Percentiles rank a stretch among this genome's conserved stretches.
Conservation (phyloP, 352 stramenopile species). For the Phytophthora pinifolia region DNA sequence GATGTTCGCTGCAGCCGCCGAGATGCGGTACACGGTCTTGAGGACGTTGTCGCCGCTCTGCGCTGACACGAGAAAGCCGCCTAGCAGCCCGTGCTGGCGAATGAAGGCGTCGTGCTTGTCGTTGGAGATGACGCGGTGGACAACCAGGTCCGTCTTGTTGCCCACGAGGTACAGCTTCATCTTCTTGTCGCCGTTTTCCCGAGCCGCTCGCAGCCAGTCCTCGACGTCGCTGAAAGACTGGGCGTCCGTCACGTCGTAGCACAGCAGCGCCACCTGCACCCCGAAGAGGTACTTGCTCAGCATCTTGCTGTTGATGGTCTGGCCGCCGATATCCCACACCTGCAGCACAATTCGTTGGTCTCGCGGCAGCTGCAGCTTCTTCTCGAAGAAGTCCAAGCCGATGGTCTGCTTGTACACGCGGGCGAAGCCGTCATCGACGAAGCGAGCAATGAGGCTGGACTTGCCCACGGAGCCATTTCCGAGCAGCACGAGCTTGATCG, state of each 20-base stretch:
- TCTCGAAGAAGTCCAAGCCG: slow-evolving; percentile 88
- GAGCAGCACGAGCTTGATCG: slow-evolving; percentile 84
- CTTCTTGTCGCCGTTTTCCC: slow-evolving; percentile 30
- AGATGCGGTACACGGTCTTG: slow-evolving; percentile 79
- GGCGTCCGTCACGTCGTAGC: slow-evolving; percentile 86
- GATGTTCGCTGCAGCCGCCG: slow-evolving; percentile 63
- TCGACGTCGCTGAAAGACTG: slow-evolving; percentile 82
- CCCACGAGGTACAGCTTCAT: slow-evolving; percentile 76
- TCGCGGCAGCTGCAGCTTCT: slow-evolving; percentile 74
- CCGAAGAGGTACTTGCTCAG: slow-evolving; percentile 84
- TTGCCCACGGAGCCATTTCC: slow-evolving; percentile 89
- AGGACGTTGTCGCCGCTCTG: slow-evolving; percentile 85
- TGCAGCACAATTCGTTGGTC: slow-evolving; percentile 78
- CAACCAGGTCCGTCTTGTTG: slow-evolving; percentile 89
- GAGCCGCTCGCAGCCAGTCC: slow-evolving; percentile 73
- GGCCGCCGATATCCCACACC: slow-evolving; percentile 89
- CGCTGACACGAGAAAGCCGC: slow-evolving; percentile 82
- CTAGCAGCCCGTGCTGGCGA: slow-evolving; percentile 49
- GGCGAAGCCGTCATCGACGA: slow-evolving; percentile 79
- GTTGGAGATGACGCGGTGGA: slow-evolving; percentile 64
- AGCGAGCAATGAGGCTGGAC: slow-evolving; percentile 81
- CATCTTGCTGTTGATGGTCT: slow-evolving; percentile 90
- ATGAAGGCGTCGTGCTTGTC: slow-evolving; percentile 82
- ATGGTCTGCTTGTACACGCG: slow-evolving; percentile 89
- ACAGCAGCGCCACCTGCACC: slow-evolving; percentile 77